Conservation (phyloP, 306 rosid genomes). For the Rosa chinensis region DNA sequence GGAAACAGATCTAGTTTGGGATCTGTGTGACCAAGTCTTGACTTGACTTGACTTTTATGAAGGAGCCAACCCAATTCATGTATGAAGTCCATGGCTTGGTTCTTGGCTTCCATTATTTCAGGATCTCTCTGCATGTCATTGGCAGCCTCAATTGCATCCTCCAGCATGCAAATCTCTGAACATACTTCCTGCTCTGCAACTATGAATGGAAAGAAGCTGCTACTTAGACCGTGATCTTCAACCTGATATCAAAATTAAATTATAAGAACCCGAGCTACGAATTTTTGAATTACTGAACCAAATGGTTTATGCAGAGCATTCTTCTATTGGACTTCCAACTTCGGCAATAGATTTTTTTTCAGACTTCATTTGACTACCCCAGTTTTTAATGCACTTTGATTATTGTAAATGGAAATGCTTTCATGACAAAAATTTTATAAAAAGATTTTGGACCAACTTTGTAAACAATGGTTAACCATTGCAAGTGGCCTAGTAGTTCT, state of each 20-base stretch:
- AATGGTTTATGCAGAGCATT: neutral
- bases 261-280: neutral
- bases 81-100: constrained; percentile 62
- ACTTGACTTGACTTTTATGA: constrained; percentile 54
- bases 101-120: constrained; percentile 50
- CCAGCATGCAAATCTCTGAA: constrained; percentile 70
- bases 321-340: neutral
- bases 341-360: neutral
- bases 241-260: constrained; percentile 37
- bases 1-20: constrained; percentile 54
- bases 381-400: neutral
- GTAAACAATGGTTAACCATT: neutral
- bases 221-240: constrained; percentile 77
- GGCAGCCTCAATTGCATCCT: constrained; percentile 49
- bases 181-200: constrained; percentile 83
- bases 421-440: neutral
- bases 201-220: constrained; percentile 84
- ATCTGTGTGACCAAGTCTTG: constrained; percentile 51
- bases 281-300: neutral
- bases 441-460: neutral
- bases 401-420: neutral
- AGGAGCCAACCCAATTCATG: constrained; percentile 92
- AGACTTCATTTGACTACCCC: neutral
- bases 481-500: too few relatives aligned
- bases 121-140: constrained; percentile 15